Conservation (phyloP, 2,329 filamentous ascomycete species). For the Coniella vitis region DNA sequence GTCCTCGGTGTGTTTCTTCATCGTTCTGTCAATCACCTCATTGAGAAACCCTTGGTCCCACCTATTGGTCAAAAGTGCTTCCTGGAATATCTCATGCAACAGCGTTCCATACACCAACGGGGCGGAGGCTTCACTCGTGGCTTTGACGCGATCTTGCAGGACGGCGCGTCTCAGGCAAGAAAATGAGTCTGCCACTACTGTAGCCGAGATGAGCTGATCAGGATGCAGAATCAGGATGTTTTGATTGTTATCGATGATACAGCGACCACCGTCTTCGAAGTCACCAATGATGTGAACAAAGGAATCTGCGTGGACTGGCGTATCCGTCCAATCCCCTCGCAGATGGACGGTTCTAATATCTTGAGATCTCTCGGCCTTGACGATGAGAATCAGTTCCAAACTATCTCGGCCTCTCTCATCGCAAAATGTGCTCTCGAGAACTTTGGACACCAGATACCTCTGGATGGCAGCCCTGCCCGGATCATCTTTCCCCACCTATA, state of each 20-base stretch:
- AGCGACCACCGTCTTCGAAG: slow-evolving; percentile 64
- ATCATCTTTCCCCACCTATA: slow-evolving; percentile 44
- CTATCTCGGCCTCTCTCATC: slow-evolving; percentile 53
- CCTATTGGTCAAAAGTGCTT: slow-evolving; percentile 72
- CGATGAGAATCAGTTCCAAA: slow-evolving; percentile 74
- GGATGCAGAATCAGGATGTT: slow-evolving; percentile 90
- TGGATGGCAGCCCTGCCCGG: slow-evolving; percentile 70
- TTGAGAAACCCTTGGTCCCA: slow-evolving; percentile 69
- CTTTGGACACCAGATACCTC: slow-evolving; percentile 74
- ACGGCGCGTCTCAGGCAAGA: slow-evolving; percentile 85
- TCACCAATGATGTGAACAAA: slow-evolving; percentile 82
- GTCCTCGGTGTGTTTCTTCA: slow-evolving; percentile 78
- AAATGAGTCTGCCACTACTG: slow-evolving; percentile 94
- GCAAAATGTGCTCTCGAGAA: slow-evolving; percentile 62
- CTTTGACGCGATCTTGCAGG: slow-evolving; percentile 90
- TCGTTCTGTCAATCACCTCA: slow-evolving; percentile 58
- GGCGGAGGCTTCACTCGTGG: slow-evolving; percentile 70
- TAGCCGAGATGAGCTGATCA: slow-evolving; percentile 90
- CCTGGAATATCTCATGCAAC: slow-evolving; percentile 91
- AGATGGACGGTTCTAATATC: slow-evolving; percentile 63
- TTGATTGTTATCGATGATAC: slow-evolving; percentile 72
- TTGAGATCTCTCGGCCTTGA: slow-evolving; percentile 70
- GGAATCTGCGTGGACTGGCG: slow-evolving; percentile 63
- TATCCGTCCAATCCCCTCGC: slow-evolving; percentile 81
- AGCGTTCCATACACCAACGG: slow-evolving; percentile 89